A percentile compares a stretch with the other conserved stretches of the same genome.
phyloP scores from a whole-genome alignment of 148 eudicot genomes.

The Beta vulgaris region DNA sequence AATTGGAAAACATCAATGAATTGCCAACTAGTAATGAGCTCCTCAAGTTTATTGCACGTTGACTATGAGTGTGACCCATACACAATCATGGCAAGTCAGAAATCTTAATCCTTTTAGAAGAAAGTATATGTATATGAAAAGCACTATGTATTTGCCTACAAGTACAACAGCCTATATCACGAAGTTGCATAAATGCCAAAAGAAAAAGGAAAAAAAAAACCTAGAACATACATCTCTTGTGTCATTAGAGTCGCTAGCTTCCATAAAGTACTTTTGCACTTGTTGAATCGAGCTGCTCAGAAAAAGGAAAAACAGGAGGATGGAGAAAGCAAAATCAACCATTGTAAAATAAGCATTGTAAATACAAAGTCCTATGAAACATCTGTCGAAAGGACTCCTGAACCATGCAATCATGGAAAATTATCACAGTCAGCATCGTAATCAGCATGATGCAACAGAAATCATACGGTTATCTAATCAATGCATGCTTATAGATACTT shows the following conservation, averaged over 20 bases:
- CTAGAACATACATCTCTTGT: constrained; percentile 67
- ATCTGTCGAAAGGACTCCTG: background rate
- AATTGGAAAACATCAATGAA: background rate
- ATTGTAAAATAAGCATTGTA: background rate
- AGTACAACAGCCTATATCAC: background rate
- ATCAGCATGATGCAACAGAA: background rate
- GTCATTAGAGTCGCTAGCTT: constrained; percentile 54
- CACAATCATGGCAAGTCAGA: background rate
- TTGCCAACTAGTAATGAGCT: background rate
- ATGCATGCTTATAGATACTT: background rate
- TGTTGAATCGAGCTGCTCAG: constrained; percentile 73
- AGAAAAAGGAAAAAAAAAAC: background rate
- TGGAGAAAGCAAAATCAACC: constrained; percentile 4
- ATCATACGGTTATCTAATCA: background rate
- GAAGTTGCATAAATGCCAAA: background rate
- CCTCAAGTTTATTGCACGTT: constrained; percentile 3
- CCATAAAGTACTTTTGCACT: constrained; percentile 66
- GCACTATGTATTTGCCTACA: background rate
- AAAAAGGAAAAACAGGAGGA: background rate
- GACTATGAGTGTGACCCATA: background rate
- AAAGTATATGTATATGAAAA: background rate
- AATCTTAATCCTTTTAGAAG: background rate
- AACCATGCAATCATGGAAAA: background rate
- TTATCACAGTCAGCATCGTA: background rate
- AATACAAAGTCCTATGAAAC: background rate